A percentile compares a stretch with the other conserved stretches of the same genome.
These are phyloP conservation scores for Phaseolus coccineus DNA, from an alignment of 331 rosid genomes.

Conservation along the genomic window DNA sequence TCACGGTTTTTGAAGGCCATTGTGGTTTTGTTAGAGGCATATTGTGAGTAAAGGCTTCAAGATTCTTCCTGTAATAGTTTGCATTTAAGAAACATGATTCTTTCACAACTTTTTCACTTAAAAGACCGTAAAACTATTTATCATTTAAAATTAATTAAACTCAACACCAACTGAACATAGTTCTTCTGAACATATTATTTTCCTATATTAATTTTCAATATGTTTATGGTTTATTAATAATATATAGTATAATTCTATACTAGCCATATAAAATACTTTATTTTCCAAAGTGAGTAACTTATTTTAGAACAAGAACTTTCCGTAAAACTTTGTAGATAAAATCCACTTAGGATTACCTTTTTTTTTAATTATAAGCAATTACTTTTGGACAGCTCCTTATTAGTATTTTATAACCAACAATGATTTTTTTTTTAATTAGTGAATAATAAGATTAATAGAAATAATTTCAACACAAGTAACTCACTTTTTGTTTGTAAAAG, in stretches of 20 bases:
- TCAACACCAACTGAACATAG: neutral
- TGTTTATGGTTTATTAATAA: neutral
- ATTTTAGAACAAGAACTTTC: too few relatives aligned
- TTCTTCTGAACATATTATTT: neutral
- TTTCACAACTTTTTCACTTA: neutral
- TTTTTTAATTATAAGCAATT: too few relatives aligned
- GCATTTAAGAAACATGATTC: neutral
- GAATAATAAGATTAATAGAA: neutral
- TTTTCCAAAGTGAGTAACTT: too few relatives aligned
- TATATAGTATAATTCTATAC: neutral
- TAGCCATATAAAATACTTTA: too few relatives aligned
- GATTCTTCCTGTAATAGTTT: slow-evolving; percentile 9
- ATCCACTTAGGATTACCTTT: too few relatives aligned
- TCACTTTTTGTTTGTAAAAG: neutral
- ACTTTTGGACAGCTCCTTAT: too few relatives aligned
- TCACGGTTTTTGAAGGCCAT: neutral
- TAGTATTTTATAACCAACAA: too few relatives aligned
- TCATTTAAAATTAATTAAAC: neutral
- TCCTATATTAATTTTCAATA: neutral
- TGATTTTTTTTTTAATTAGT: neutral
- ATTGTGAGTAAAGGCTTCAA: neutral
- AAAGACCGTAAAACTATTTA: neutral
- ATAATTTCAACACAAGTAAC: neutral
- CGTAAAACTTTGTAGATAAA: too few relatives aligned
- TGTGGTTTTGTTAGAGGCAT: neutral